phyloP scores from a whole-genome alignment of 805 yeast species.

The Ogataea dorogensis region DNA sequence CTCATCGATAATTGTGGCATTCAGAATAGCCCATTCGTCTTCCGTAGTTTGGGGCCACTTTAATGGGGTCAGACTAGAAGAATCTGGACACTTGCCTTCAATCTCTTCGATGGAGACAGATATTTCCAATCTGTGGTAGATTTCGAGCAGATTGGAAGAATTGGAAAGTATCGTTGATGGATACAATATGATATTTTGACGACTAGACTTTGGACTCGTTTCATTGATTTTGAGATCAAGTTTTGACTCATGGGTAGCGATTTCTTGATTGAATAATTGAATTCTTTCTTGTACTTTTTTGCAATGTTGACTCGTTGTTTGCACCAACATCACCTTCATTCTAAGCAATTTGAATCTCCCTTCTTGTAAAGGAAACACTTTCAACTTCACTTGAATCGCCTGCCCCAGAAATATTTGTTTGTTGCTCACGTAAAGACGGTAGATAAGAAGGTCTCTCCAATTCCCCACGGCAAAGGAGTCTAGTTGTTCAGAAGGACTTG shows the following conservation, averaged over 20 bases:
- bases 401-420: constrained; percentile 22
- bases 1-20: constrained; percentile 24
- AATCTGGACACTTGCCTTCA: not conserved
- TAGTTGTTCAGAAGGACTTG: constrained; percentile 7
- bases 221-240: not conserved
- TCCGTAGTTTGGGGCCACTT: constrained; percentile 14
- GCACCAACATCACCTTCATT: constrained; percentile 25
- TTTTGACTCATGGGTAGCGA: not conserved
- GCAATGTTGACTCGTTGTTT: constrained; percentile 20
- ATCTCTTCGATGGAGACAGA: constrained; percentile 9
- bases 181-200: constrained; percentile 12
- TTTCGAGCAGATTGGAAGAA: too few species aligned
- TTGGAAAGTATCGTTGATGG: constrained; percentile 22
- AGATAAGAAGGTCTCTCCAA: constrained; percentile 33
- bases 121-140: constrained; percentile 22
- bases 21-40: constrained; percentile 20
- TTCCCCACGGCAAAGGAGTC: constrained; percentile 29
- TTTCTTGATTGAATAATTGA: not conserved
- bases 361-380: constrained; percentile 26
- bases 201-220: constrained; percentile 7
- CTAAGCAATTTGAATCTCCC: constrained; percentile 21
- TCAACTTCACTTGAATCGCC: constrained; percentile 16
- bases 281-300: not conserved
- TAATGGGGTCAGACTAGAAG: not conserved
- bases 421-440: constrained; percentile 23